Base-by-base conservation (phyloP, 164 flowering plant species). In the Cinnamomum chago region DNA sequence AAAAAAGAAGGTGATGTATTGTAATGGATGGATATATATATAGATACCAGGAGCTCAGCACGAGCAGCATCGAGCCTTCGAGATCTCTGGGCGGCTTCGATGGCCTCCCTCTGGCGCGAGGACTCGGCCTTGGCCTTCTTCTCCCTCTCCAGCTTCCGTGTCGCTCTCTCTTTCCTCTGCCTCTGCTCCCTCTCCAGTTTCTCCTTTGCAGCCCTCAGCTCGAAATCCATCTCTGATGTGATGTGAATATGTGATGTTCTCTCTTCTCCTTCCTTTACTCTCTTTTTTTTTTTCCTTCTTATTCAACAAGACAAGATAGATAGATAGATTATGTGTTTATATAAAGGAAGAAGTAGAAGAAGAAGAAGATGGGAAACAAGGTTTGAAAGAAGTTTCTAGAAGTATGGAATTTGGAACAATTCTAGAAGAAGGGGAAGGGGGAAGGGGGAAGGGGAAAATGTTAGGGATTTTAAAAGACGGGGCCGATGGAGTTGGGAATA, bases 131-230 rank as follows among this genome's bases (percentile, higher is more conserved):
- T 90, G 17, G 92, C 88, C 73, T 86, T 92, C 65, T 78, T 88
- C 82, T 95, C 99, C 60, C 87, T 81, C 30, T 87, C 87, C 51
- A 88, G 67, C 72, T 76, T 92, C 81, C 68, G 3, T 77, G 82
- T 88, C 7, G 97, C 99, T 69, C 62, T 86, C 74, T 88, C 90
- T 76, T 93, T 93, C 77, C 99, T 89, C 83, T 92, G 94, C 73
- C 73, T 88, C 83, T 93, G 99, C 75, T 95, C 99, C 73, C 80
- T 90, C 84, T 92, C 96, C 2, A 95, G 83, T 88, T 92, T 95
- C 90, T 91, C 90, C 74, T 85, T 90, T 77, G 99, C 99, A 66
- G 89, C 87, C 78, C 99, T 88, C 77, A 93, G 80, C 82, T 95
- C 98, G 72, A 93, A 95, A 84, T 95, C 99, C 99, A 93, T 93